These are phyloP conservation scores for Cladorrhinum sp. DNA, from an alignment of 2,329 filamentous ascomycete genomes.

Conservation along the genomic window DNA sequence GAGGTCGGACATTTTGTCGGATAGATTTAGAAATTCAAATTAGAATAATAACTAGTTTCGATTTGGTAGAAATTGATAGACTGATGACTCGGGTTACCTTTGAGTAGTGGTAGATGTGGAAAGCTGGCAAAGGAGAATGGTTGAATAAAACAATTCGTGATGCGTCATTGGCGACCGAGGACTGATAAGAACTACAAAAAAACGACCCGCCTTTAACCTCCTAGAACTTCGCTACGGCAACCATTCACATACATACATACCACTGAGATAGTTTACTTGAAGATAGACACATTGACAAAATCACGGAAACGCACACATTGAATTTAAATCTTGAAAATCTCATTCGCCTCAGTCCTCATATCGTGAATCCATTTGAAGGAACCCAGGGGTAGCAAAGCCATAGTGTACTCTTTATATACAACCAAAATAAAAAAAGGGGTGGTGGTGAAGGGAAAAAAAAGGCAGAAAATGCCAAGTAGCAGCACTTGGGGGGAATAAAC, in stretches of 20 bases:
- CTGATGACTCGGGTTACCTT: too few species aligned
- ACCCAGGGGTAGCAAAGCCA: constrained; percentile 11
- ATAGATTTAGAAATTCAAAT: background rate
- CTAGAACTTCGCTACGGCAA: too few species aligned
- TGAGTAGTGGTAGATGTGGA: too few species aligned
- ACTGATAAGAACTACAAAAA: background rate
- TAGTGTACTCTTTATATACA: constrained; percentile 24
- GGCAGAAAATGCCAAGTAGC: constrained; percentile 10
- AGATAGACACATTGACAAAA: background rate
- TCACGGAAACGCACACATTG: background rate
- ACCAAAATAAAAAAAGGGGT: constrained; percentile 14
- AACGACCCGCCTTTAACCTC: background rate
- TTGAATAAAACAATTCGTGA: background rate
- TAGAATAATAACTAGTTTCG: too few species aligned
- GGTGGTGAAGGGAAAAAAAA: constrained; percentile 10
- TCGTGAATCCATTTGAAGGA: constrained; percentile 26
- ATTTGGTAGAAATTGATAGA: too few species aligned
- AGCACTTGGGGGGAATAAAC: constrained; percentile 21
- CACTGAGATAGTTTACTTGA: background rate
- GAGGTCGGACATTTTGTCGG: background rate
- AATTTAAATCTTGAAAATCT: constrained; percentile 17
- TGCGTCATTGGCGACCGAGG: constrained; percentile 14
- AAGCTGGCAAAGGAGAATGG: too few species aligned
- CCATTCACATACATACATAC: too few species aligned
- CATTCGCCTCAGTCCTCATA: constrained; percentile 28